Base-by-base conservation (phyloP, 2,329 filamentous ascomycete species). In the Metarhizium robertsii region DNA sequence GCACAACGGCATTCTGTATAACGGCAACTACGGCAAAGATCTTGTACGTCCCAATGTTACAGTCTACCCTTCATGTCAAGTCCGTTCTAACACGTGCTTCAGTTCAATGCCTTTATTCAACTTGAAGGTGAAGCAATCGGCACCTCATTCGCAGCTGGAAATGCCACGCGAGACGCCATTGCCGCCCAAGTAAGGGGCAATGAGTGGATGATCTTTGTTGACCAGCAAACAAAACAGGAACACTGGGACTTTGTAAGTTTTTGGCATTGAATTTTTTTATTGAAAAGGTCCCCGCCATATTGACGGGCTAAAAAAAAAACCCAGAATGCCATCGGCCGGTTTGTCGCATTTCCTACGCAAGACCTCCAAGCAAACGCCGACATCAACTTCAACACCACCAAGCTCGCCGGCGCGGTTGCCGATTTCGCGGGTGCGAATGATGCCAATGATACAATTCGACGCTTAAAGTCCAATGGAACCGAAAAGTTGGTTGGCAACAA, bases 1-100 rank as follows among this genome's bases (percentile, higher is more conserved):
- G 49, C 62, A 64, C 13, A n/a, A 54, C 3, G 62, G 62, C 14
- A 52, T 64, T 25, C 36, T 64, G 34, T 64, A 64, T 49, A 64
- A 62, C 42, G 62, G 62, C 32, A 64, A 64, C 53, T 64, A 64
- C 34, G 62, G 61, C 14, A 64, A 64, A 38, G 62, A 64, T 36
- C 43, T 62, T 53, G 61, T 63, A 45, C 14, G 56, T 36, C 34
- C 34, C 8, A 8, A 8, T 11, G 34, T 40, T 3, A n/a, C 32
- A 38, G 4, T 11, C 6, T 8, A 6, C 7, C 10, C 29, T 14
- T 30, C 6, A 30, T 30, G 8, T 30, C 13, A 6, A 14, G 20
- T 6, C 45, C 2, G 13, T 14, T 6, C 45, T 48, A 16, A 48
- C 10, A 14, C 25, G 8, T 4, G 6, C 6, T 25, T 5, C 14